These are phyloP conservation scores for Hypoxylon rubiginosum DNA, from an alignment of 2,329 filamentous ascomycete species.

Conservation along the genomic window DNA sequence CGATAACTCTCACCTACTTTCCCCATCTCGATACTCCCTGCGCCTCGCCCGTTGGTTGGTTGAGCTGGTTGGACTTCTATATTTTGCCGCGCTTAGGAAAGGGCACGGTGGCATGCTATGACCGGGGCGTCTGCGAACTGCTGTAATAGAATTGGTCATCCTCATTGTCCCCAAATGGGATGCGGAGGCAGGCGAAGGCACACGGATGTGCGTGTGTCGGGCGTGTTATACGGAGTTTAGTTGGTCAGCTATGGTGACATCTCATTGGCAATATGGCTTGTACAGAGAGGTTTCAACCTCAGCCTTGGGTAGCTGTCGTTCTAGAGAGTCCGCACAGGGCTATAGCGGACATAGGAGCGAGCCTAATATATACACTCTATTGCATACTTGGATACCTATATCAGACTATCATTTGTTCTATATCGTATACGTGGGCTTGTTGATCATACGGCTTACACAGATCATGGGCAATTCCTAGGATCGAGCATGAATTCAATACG, in stretches of 20 bases:
- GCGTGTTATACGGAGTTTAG: constrained; percentile 33
- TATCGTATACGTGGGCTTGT: no score
- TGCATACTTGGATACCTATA: constrained; percentile 9
- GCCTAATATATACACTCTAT: constrained; percentile 41
- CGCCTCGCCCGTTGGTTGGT: constrained; percentile 29
- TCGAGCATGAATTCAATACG: neutral
- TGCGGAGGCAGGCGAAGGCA: constrained; percentile 26
- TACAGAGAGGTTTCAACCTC: constrained; percentile 27
- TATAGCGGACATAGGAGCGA: constrained; percentile 22
- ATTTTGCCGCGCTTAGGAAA: constrained; percentile 34
- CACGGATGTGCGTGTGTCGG: constrained; percentile 16
- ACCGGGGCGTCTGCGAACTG: constrained; percentile 34
- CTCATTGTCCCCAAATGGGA: constrained; percentile 31
- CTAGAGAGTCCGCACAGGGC: constrained; percentile 19
- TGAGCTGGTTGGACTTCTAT: constrained; percentile 34
- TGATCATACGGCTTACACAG: neutral
- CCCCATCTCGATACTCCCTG: constrained; percentile 21
- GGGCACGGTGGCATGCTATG: constrained; percentile 35
- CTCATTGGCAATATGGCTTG: constrained; percentile 34
- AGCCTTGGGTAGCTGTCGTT: constrained; percentile 16
- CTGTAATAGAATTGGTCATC: constrained; percentile 44
- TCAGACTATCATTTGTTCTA: neutral
- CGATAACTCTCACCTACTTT: constrained; percentile 10
- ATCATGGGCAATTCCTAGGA: neutral
- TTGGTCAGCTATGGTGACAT: constrained; percentile 33